Percentiles rank a stretch among this genome's conserved stretches.
phyloP scores from a whole-genome alignment of 2,329 filamentous ascomycete species.

The Aspergillus glaucus region DNA sequence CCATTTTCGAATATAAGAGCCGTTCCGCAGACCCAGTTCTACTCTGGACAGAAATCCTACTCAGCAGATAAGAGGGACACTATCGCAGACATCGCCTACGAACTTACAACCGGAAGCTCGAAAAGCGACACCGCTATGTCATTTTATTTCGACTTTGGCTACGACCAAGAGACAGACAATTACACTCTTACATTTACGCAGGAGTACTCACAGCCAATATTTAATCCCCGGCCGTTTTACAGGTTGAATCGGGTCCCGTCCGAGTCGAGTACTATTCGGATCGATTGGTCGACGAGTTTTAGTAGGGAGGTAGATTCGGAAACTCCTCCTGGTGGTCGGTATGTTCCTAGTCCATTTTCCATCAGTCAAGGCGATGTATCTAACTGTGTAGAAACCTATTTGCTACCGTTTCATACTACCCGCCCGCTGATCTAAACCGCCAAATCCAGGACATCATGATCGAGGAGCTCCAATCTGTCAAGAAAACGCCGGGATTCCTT shows the following conservation, averaged over 20 bases:
- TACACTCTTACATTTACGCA: background rate
- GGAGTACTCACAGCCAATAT: background rate
- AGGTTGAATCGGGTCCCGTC: background rate
- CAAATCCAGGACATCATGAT: slow-evolving; percentile 2
- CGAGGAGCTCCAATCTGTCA: slow-evolving; percentile 1
- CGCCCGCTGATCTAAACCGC: slow-evolving; percentile 1
- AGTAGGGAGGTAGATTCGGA: slow-evolving; percentile 12
- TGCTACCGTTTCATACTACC: slow-evolving; percentile 1
- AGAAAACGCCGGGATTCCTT: background rate
- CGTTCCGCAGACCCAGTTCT: slow-evolving; percentile 29
- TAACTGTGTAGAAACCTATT: slow-evolving; percentile 2
- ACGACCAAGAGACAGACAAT: background rate
- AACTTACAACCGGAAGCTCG: slow-evolving; percentile 1
- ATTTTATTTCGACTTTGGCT: slow-evolving; percentile 3
- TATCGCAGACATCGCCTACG: slow-evolving; percentile 4
- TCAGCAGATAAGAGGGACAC: slow-evolving; percentile 1
- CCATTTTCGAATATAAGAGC: slow-evolving; percentile 13
- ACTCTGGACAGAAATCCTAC: slow-evolving; percentile 23
- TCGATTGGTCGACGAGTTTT: background rate
- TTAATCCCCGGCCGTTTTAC: background rate
- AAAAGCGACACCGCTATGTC: slow-evolving; percentile 3
- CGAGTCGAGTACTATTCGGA: background rate
- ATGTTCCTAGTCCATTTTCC: background rate
- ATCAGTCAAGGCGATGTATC: too few species aligned
- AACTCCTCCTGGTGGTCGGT: slow-evolving; percentile 4